phyloP scores from a whole-genome alignment of 2,329 filamentous ascomycete genomes.

The Aspergillus tubingensis region DNA sequence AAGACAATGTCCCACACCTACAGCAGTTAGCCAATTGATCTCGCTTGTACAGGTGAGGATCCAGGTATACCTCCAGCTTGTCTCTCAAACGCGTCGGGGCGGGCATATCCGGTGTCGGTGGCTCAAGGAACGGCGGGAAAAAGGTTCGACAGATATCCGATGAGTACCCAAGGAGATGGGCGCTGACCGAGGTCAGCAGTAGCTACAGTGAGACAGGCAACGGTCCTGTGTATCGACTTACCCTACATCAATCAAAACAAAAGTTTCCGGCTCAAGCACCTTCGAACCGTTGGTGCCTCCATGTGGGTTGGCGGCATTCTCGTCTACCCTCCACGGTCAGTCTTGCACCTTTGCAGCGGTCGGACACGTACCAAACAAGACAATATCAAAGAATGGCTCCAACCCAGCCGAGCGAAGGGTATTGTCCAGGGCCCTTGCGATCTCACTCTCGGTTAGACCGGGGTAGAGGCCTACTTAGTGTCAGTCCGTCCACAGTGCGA shows the following conservation, averaged over 20 bases:
- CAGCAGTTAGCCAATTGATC: not conserved
- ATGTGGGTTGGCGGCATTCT: slow-evolving; percentile 45
- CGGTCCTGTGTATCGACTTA: slow-evolving; percentile 13
- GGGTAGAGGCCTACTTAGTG: slow-evolving; percentile 53
- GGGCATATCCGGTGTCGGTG: slow-evolving; percentile 17
- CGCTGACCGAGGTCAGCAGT: slow-evolving; percentile 32
- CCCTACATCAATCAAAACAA: slow-evolving; percentile 65
- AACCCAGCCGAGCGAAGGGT: slow-evolving; percentile 58
- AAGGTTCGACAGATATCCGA: slow-evolving; percentile 67
- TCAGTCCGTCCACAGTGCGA: not conserved
- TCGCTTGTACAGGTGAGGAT: not conserved
- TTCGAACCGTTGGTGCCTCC: slow-evolving; percentile 49
- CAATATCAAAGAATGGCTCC: slow-evolving; percentile 64
- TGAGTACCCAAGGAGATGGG: slow-evolving; percentile 63
- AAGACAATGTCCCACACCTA: slow-evolving; percentile 62
- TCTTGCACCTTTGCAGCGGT: not conserved
- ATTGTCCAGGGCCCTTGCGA: slow-evolving; percentile 57
- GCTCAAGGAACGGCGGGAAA: slow-evolving; percentile 47
- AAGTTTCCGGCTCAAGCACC: slow-evolving; percentile 55
- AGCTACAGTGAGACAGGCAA: not conserved
- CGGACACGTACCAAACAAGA: slow-evolving; percentile 54
- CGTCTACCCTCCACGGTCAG: slow-evolving; percentile 22
- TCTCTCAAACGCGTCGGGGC: slow-evolving; percentile 38
- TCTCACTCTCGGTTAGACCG: slow-evolving; percentile 60
- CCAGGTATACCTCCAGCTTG: slow-evolving; percentile 44